These are phyloP conservation scores for Podospora pseudocomata DNA, from an alignment of 495 filamentous ascomycete genomes.

Conservation along the genomic window DNA sequence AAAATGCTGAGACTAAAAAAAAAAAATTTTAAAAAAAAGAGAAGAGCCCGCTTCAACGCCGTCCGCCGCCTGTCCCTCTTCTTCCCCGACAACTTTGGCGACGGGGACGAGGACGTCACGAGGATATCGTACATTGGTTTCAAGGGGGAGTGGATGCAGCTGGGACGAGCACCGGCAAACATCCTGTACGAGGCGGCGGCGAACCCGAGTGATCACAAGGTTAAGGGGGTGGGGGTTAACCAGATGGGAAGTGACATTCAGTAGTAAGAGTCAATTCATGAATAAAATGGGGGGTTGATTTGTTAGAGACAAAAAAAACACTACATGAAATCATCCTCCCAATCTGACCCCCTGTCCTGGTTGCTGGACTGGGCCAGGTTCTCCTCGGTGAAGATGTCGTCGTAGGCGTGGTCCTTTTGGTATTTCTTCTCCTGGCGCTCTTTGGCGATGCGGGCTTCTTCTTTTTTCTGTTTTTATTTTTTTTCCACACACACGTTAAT, in stretches of 20 bases:
- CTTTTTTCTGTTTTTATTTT: constrained; percentile 54
- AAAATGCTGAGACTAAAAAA: too few relatives aligned
- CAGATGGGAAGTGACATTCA: constrained; percentile 49
- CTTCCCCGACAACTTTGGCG: constrained; percentile 69
- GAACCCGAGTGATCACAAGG: constrained; percentile 78
- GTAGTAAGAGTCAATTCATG: background rate
- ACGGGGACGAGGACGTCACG: constrained; percentile 71
- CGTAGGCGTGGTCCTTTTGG: constrained; percentile 93
- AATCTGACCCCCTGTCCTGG: constrained; percentile 59
- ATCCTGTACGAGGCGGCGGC: constrained; percentile 92
- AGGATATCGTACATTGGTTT: constrained; percentile 82
- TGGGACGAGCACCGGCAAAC: constrained; percentile 76
- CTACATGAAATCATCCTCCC: constrained; percentile 74
- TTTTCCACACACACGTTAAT: too few relatives aligned
- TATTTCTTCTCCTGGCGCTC: constrained; percentile 84
- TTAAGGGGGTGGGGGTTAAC: constrained; percentile 46
- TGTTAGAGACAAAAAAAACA: background rate
- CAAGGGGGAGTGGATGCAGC: constrained; percentile 83
- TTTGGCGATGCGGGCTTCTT: constrained; percentile 71
- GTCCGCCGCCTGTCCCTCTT: constrained; percentile 75
- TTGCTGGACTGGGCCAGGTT: constrained; percentile 63
- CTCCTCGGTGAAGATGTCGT: constrained; percentile 72
- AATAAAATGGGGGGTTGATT: background rate
- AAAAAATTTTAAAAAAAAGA: constrained; percentile 22
- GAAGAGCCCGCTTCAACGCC: constrained; percentile 79